Evolutionary conservation across 1,284 basidiomycete species (phyloP).

Genomic region (Cryptococcus sp.): DNA sequence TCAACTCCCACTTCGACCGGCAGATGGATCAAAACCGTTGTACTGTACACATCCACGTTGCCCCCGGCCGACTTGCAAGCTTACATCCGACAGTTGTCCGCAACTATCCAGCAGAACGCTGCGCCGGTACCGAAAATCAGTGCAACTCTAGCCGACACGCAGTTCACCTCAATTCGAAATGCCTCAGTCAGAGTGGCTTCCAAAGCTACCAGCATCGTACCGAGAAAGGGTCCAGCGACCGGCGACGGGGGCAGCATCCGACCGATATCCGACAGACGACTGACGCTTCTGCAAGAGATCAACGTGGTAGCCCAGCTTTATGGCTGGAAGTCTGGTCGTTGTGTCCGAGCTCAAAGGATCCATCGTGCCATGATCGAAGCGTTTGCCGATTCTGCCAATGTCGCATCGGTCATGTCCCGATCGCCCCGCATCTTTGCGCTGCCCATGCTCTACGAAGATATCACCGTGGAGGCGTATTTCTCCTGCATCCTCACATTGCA

Average conservation of each 20-base stretch:
- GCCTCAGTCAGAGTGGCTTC: not conserved
- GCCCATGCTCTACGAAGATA: constrained; percentile 41
- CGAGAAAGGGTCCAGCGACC: not conserved
- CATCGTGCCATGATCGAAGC: constrained; percentile 36
- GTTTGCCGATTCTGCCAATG: constrained; percentile 11
- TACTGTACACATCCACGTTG: constrained; percentile 29
- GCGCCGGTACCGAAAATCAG: constrained; percentile 3
- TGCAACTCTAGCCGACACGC: constrained; percentile 12
- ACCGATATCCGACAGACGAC: constrained; percentile 16
- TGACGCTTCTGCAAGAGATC: constrained; percentile 30
- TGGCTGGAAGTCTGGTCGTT: constrained; percentile 37
- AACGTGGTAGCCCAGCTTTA: constrained; percentile 33
- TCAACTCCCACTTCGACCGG: constrained; percentile 40
- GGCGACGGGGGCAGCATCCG: too few species aligned
- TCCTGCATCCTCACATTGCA: constrained; percentile 22
- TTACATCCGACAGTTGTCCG: constrained; percentile 32
- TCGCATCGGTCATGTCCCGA: constrained; percentile 22
- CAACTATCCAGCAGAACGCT: constrained; percentile 6
- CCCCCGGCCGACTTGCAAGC: constrained; percentile 23
- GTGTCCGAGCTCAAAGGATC: constrained; percentile 28
- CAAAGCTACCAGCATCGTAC: constrained; percentile 2
- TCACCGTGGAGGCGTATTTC: constrained; percentile 36
- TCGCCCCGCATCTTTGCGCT: constrained; percentile 40
- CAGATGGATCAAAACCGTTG: constrained; percentile 29
- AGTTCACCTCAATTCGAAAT: constrained; percentile 19